Percentiles rank a stretch among this genome's conserved stretches.
phyloP scores from a whole-genome alignment of 1,284 basidiomycete species.

The Rhodotorula sp. region DNA sequence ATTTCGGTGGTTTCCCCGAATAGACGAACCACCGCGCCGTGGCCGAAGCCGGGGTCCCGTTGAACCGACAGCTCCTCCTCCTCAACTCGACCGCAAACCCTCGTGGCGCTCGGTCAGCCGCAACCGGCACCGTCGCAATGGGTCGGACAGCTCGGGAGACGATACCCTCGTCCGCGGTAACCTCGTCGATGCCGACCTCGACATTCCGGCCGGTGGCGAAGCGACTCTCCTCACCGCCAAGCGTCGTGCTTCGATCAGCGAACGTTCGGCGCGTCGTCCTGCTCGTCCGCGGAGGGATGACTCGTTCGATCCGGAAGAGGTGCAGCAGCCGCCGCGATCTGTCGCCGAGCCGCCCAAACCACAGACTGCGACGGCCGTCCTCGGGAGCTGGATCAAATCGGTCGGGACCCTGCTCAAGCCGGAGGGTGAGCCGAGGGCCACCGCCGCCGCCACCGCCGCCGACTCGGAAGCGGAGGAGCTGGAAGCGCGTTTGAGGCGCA shows the following conservation, averaged over 20 bases:
- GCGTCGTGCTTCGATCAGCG: conserved; percentile 8
- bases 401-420: conserved; percentile 24
- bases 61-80: not conserved
- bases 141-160: conserved; percentile 13
- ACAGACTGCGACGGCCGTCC: conserved; percentile 11
- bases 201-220: conserved; percentile 26
- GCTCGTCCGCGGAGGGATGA: conserved; percentile 5
- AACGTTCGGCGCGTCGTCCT: not conserved
- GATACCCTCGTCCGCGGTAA: conserved; percentile 29
- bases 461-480: conserved; percentile 9
- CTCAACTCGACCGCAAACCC: conserved; percentile 3
- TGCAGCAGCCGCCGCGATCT: conserved; percentile 3
- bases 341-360: not conserved
- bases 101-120: conserved; percentile 31
- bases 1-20: no score
- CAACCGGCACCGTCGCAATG: conserved; percentile 19
- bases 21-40: not conserved
- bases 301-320: conserved; percentile 15
- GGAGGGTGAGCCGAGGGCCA: conserved; percentile 13
- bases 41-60: no score
- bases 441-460: no score
- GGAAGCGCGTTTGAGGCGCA: conserved; percentile 7
- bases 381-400: conserved; percentile 25
- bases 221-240: conserved; percentile 20
- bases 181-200: conserved; percentile 17